Percentiles rank a stretch among this genome's conserved stretches.
These are phyloP conservation scores for Imleria badia DNA, from an alignment of 768 basidiomycete species.

Conservation along the genomic window DNA sequence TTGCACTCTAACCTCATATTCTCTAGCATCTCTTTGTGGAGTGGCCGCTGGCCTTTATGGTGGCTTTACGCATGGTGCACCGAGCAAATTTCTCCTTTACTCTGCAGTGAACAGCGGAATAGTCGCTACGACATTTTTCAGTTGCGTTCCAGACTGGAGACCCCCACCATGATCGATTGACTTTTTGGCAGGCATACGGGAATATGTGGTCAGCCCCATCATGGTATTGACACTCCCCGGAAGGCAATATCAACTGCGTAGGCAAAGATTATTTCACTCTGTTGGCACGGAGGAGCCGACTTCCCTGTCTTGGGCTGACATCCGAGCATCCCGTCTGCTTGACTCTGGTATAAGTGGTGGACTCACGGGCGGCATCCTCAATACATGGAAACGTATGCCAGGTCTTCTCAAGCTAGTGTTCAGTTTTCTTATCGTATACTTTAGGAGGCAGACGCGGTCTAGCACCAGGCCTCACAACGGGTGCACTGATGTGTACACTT, in stretches of 20 bases:
- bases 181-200: slow-evolving; percentile 57
- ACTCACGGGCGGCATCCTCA: slow-evolving; percentile 58
- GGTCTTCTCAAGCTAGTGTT: not conserved
- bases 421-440: slow-evolving; percentile 4
- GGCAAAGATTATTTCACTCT: slow-evolving; percentile 31
- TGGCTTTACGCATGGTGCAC: slow-evolving; percentile 48
- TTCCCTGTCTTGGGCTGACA: slow-evolving; percentile 45
- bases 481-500: slow-evolving; percentile 53
- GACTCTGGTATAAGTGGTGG: slow-evolving; percentile 77
- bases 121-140: slow-evolving; percentile 74
- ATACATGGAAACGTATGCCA: slow-evolving; percentile 55
- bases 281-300: slow-evolving; percentile 1
- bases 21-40: slow-evolving; percentile 58
- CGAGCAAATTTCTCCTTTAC: slow-evolving; percentile 49
- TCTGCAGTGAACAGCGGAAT: slow-evolving; percentile 73
- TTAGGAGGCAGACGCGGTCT: slow-evolving; percentile 63
- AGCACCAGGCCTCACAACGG: slow-evolving; percentile 59
- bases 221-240: slow-evolving; percentile 47
- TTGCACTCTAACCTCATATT: slow-evolving; percentile 29
- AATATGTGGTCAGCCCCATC: slow-evolving; percentile 70
- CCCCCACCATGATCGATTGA: not conserved
- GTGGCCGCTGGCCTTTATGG: slow-evolving; percentile 43
- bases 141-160: slow-evolving; percentile 41
- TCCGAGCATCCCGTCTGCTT: slow-evolving; percentile 59
- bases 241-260: slow-evolving; percentile 46